Evolutionary conservation across 2,329 filamentous ascomycete genomes (phyloP).

Genomic region (Neonectria sp.): DNA sequence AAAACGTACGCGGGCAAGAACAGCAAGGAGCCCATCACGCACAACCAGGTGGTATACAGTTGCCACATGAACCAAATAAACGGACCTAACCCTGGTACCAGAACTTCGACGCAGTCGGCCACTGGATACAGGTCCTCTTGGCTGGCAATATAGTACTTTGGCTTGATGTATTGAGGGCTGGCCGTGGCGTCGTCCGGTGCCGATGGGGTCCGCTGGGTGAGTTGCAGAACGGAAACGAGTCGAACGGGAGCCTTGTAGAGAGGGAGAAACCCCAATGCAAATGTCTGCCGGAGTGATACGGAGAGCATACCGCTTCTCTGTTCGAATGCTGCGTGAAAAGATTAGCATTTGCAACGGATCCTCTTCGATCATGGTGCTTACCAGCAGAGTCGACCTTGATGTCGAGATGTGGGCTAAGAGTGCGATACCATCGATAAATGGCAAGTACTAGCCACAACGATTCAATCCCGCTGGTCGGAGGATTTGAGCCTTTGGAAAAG

Average conservation of each 20-base stretch:
- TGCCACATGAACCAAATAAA: constrained; percentile 73
- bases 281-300: constrained; percentile 80
- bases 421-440: constrained; percentile 89
- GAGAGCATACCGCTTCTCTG: constrained; percentile 77
- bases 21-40: constrained; percentile 70
- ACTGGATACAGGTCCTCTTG: constrained; percentile 90
- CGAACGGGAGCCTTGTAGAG: constrained; percentile 79
- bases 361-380: background rate
- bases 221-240: constrained; percentile 77
- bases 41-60: constrained; percentile 74
- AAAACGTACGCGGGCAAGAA: constrained; percentile 54
- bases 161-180: constrained; percentile 38
- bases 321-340: constrained; percentile 72
- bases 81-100: constrained; percentile 72
- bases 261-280: constrained; percentile 83
- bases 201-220: constrained; percentile 62
- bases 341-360: background rate
- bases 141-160: constrained; percentile 76
- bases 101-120: constrained; percentile 82
- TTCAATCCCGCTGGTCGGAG: constrained; percentile 61
- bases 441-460: constrained; percentile 77
- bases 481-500: constrained; percentile 60
- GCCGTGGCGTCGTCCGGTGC: constrained; percentile 39
- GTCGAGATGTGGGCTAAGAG: constrained; percentile 81
- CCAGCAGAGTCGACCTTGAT: constrained; percentile 64